Base-by-base conservation (phyloP, 768 basidiomycete species). In the Paxillus ammoniavirescens region DNA sequence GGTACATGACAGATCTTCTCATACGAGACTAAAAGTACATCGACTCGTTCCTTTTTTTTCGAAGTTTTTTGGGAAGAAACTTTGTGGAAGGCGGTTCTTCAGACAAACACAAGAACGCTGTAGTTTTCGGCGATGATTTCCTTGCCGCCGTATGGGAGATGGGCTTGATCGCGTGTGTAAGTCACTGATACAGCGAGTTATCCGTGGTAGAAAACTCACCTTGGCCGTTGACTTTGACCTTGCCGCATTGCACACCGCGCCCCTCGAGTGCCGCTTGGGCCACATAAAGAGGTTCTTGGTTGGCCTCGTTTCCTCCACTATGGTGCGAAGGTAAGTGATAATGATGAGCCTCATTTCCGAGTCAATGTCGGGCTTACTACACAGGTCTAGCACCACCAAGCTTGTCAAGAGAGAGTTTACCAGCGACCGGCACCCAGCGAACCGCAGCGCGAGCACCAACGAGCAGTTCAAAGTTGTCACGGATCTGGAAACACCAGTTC, bases 391-490 rank as follows among this genome's bases (percentile, higher is more conserved):
- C 5, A 23, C 41, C 28, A 17, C 37, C 48, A 41, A 51, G 14
- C 9, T 43, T 51, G 17, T 28, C 40, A 8, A 4, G 1, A 18
- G 50, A 43, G 30, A 33, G 8, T 10, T 5, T 15, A 13, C 50
- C 50, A 2, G 15, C 2, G 5, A 51, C 42, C 2, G 6, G 4
- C 18, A 35, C 5, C 52, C 51, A 54, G 55, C 41, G 63, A 30
- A 59, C 82, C 81, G 65, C 81, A 76, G 30, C 79, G 4, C 12
- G 35, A 35, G 35, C 13, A 70, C 61, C 82, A 83, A 3, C 74
- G 74, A 62, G 70, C 81, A 28, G 62, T 65, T 55, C 69, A 70
- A 51, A 62, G 49, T 21, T 68, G 63, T 30, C 75, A 67, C 43
- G 67, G 57, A 50, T 21, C 50, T 51, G 42, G 30, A 8, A 13